Evolutionary conservation across 176 grass and related monocot species (phyloP).

Genomic region (Saccharum spontaneum): DNA sequence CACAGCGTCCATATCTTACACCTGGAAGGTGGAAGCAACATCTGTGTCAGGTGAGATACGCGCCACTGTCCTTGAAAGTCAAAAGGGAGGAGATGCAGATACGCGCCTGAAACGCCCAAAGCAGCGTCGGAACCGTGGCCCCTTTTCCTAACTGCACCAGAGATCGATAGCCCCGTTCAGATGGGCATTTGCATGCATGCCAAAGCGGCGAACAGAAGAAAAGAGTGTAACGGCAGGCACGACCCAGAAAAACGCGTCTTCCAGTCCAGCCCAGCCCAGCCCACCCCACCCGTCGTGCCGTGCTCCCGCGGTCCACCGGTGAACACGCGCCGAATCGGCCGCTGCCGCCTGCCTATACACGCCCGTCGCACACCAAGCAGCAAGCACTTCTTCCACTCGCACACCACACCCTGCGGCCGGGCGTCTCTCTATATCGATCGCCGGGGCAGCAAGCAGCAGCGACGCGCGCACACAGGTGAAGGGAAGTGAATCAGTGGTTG

Average conservation of each 20-base stretch:
- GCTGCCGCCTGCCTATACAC: not conserved
- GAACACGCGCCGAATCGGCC: not conserved
- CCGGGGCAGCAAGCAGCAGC: not conserved
- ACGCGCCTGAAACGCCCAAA: not conserved
- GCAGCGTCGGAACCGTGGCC: not conserved
- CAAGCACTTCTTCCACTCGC: not conserved
- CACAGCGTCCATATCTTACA: not conserved
- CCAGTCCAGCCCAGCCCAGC: not conserved
- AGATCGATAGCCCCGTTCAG: not conserved
- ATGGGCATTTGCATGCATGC: not conserved
- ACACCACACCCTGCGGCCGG: not conserved
- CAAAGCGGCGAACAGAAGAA: not conserved
- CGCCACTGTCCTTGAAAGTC: not conserved
- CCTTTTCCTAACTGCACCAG: not conserved
- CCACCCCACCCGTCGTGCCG: slow-evolving; percentile 28
- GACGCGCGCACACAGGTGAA: not conserved
- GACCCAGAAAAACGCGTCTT: slow-evolving; percentile 39
- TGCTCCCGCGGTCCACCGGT: slow-evolving; percentile 20
- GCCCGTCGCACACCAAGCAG: not conserved
- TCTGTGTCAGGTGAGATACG: not conserved
- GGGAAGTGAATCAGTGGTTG: not conserved
- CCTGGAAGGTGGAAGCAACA: not conserved
- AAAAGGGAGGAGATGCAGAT: not conserved
- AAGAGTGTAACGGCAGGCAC: not conserved
- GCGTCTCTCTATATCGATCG: not conserved